Base-by-base conservation (phyloP, 2,329 filamentous ascomycete species). In the Stachybotrys chlorohalonatus region DNA sequence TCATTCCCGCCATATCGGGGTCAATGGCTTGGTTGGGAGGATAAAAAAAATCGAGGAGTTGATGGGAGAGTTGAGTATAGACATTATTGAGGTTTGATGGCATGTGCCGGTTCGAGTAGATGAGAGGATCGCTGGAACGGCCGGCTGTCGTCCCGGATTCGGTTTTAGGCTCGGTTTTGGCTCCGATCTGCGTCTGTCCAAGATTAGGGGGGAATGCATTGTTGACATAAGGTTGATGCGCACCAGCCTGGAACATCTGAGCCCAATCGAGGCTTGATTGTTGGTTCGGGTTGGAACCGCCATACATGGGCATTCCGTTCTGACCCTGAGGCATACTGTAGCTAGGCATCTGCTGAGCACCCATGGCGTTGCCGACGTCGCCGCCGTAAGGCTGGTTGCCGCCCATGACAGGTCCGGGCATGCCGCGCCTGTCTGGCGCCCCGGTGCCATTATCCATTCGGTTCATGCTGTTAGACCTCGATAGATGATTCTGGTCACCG, bases 221-320 rank as follows among this genome's bases (percentile, higher is more conserved):
- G 73, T 77, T 81, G 76, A 81, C 80, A 73, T 82, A 84, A 71
- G 78, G 76, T 73, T 83, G 76, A 72, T 86, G 82, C 75, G 82
- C 78, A 80, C 84, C 84, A 75, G 84, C 73, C 75, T 85, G 86
- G 76, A 89, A 89, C 83, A 90, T 87, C 69, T 86, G 81, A 66
- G 85, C 81, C 87, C 87, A 90, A 74, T 90, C 86, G 75, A 87
- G 75, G 75, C 79, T 73, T 68, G 78, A 75, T 73, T 81, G 77
- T 73, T 84, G 82, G 70, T 79, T 79, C 71, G 78, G 73, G 72
- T 79, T 80, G 63, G 81, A 80, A 67, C 75, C 76, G 66, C 75
- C 77, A 70, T 83, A 83, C 75, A 84, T 83, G 58, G 79, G 79
- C 77, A 84, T 80, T 66, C 82, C 82, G 66, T 83, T 84, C 72